Base-by-base conservation (phyloP, 257 asterid genomes). In the Vinca minor region DNA sequence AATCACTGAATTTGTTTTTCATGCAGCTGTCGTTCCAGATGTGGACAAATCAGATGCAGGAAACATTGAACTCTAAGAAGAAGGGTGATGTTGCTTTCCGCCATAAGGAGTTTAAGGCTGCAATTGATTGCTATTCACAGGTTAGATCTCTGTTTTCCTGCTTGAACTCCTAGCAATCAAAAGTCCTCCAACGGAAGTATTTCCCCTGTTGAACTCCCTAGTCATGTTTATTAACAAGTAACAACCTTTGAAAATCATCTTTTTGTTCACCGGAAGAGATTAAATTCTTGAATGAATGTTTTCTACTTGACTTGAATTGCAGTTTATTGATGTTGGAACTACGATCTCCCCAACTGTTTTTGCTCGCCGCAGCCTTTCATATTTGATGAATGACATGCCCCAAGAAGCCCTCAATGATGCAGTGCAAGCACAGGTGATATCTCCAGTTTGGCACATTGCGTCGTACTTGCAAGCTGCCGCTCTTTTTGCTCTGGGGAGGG, bases 361-460 rank as follows among this genome's bases (percentile, higher is more conserved):
- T 70, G 81, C 81, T 63, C 81, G 84, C 18, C 84, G 81, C 34
- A 76, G 81, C 62, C 72, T 92, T 42, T 82, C 89, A 29, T 87
- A 83, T 68, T 69, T 92, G 78, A 85, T 92, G 93, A 71, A 73
- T 61, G 98, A 87, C 42, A 69, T 85, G 89, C 84, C 91, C 1
- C 82, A 76, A 65, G 87, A 92, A 74, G 95, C 95, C 48, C 77
- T 92, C 1, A 86, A 83, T 53, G 98, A 92, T 74, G 96, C 95
- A 4, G 85, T 87, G 73, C 96, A 92, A 74, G 95, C 96, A 41
- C 83, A 82, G 70, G 88, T 75, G 44, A 77, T 92, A 61, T 83
- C 93, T 20, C 89, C 95, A 3, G 83, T 85, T 12, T 92, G 96
- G 98, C 93, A 88, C 42, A 84, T 90, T 34, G 96, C 93, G 0